These are phyloP conservation scores for Polymyxa betae DNA, from an alignment of 208 protist genomes.

Conservation along the genomic window DNA sequence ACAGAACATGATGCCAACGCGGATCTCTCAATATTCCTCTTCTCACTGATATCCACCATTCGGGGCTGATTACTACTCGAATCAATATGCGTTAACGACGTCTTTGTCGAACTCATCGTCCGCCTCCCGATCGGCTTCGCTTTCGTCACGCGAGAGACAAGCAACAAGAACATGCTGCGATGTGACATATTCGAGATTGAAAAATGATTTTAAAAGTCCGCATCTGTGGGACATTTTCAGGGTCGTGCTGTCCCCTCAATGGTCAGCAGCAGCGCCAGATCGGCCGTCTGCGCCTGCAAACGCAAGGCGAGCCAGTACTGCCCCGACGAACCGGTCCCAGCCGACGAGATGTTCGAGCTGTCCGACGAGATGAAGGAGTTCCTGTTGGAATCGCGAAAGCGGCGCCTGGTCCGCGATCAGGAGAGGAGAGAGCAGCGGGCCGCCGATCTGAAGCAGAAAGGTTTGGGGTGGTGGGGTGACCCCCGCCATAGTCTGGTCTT, in stretches of 20 bases:
- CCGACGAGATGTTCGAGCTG: neutral
- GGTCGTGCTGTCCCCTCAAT: too few relatives aligned
- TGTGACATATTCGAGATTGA: too few relatives aligned
- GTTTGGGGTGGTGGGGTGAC: too few relatives aligned
- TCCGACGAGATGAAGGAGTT: neutral
- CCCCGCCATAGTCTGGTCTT: too few relatives aligned
- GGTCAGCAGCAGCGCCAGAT: neutral
- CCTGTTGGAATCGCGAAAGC: neutral
- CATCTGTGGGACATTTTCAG: too few relatives aligned
- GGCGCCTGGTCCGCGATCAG: neutral
- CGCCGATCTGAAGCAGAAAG: too few relatives aligned
- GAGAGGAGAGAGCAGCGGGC: too few relatives aligned
- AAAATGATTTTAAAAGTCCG: too few relatives aligned
- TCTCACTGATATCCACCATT: slow-evolving; percentile 14
- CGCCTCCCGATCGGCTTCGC: too few relatives aligned
- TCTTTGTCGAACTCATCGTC: neutral
- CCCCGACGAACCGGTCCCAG: neutral
- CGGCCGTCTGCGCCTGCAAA: neutral
- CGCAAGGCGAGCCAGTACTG: neutral
- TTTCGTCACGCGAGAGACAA: too few relatives aligned
- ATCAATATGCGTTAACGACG: slow-evolving; percentile 21
- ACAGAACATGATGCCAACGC: neutral
- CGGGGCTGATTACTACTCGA: neutral
- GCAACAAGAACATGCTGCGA: too few relatives aligned
- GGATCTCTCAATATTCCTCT: neutral